Percentiles rank a stretch among this genome's conserved stretches.
Conservation (phyloP, 805 yeast species). For the Candida sanyiensis region DNA sequence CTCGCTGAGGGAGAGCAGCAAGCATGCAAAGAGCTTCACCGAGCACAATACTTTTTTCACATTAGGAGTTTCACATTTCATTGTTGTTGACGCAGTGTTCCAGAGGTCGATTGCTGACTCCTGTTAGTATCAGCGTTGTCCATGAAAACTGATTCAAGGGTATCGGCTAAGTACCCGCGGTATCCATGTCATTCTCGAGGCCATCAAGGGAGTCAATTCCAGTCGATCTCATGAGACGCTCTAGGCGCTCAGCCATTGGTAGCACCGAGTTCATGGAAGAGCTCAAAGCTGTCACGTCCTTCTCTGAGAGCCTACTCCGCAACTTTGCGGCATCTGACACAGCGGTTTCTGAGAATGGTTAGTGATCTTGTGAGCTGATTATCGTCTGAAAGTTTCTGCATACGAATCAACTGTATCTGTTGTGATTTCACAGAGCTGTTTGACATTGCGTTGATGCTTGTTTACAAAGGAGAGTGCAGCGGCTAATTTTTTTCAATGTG, state of each 20-base stretch:
- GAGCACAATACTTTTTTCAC: slow-evolving; percentile 13
- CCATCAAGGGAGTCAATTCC: slow-evolving; percentile 20
- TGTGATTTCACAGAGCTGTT: slow-evolving; percentile 14
- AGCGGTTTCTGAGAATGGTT: slow-evolving; percentile 16
- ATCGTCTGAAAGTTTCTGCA: not conserved
- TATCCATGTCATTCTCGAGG: slow-evolving; percentile 22
- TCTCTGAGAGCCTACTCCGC: slow-evolving; percentile 10
- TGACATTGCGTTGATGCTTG: slow-evolving; percentile 5
- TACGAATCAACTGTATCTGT: slow-evolving; percentile 19
- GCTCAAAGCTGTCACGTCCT: slow-evolving; percentile 14
- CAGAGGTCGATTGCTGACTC: slow-evolving; percentile 29
- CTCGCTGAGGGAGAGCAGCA: slow-evolving; percentile 30
- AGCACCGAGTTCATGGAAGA: slow-evolving; percentile 22
- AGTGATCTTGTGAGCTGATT: not conserved
- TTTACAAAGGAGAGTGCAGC: not conserved
- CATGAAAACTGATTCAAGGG: not conserved
- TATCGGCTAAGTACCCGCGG: slow-evolving; percentile 12
- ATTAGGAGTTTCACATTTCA: slow-evolving; percentile 19
- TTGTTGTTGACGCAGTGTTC: slow-evolving; percentile 30
- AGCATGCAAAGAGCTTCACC: slow-evolving; percentile 25
- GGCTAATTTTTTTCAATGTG: not conserved
- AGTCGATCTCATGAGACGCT: slow-evolving; percentile 24
- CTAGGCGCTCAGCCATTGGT: slow-evolving; percentile 31
- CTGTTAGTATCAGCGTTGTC: not conserved
- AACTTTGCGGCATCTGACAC: slow-evolving; percentile 11